Base-by-base conservation (phyloP, 2,329 filamentous ascomycete genomes). In the Colletotrichum sp. region DNA sequence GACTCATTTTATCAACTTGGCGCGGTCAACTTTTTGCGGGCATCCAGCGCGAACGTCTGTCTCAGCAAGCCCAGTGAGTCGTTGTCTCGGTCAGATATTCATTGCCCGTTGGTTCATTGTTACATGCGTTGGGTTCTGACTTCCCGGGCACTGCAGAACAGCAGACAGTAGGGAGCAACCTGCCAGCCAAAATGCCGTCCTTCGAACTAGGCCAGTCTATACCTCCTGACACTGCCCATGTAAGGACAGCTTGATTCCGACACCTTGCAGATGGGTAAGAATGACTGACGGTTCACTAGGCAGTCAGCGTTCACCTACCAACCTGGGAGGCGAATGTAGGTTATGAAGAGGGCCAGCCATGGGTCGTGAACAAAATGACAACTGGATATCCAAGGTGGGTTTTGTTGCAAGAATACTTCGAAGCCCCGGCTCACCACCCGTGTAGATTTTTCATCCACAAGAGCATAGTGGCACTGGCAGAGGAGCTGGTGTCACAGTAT, bases 291-390 rank as follows among this genome's bases (percentile, higher is more conserved):
- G 26, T 21, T 2, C 30, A 24, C 3, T 70, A 98, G 96, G 97
- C 96, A 78, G 95, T 99, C 78, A 99, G 96, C 84, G 96, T 99
- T 57, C 99, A 97, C 18, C 88, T 99, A 30, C 97, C 97, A 52
- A 98, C 96, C 86, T 99, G 97, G 97, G 90, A 90, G 79, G 90
- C 96, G 78, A 99, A 98, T 81, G 89, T 99, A 52, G 96, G 92
- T 55, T 99, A 99, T 82, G 97, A 99, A 84, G 96, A 99, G 84
- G 96, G 96, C 67, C 91, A 98, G 82, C 88, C 93, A 72, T 97
- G 95, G 93, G 95, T 99, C n/a, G 78, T 97, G 21, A 91, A 90
- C 77, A 94, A 93, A 82, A 94, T 99, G 96, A 90, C 92, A 78
- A 98, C 94, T 60, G 97, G 97, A 43, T 99, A 99, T 84, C 97